Base-by-base conservation (phyloP, 148 eudicot species). In the Dianthus caryophyllus region DNA sequence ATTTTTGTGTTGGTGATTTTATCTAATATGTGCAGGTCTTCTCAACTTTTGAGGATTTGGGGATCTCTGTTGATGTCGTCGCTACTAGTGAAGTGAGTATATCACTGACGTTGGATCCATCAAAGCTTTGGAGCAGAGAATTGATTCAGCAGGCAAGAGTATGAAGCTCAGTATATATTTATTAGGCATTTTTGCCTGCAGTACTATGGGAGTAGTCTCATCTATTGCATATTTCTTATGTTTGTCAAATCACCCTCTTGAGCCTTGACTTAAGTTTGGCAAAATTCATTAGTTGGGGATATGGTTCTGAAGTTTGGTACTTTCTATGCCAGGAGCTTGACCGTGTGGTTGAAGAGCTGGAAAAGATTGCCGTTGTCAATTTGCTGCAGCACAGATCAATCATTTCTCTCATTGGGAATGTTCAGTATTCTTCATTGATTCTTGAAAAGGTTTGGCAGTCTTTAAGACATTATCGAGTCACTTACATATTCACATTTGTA, bases 11-110 rank as follows among this genome's bases (percentile, higher is more conserved):
- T 22, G 53, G 36, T 25, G 20, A 11, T 50, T 11, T 25, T 50
- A 41, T 20, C 63, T 52, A 65, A 46, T 71, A 41, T 8, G 0
- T 69, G 70, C 79, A 94, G 98, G 98, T 94, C n/a, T 94, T 94
- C 75, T 72, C 98, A 47, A 90, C 65, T 63, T 94, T 90, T 72
- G 90, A 94, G 77, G 96, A 90, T 68, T 73, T 94, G 71, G 97
- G 91, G 58, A 94, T 90, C 72, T 93, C 98, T 50, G 98, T 93
- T 68, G 98, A 93, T 86, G 98, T 90, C 54, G 96, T 94, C 47
- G 98, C 98, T 48, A 94, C 98, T 59, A 94, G 98, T 82, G 98
- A 94, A 83, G 98, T 94, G 63, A 94, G 98, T 75, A 88, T 90
- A 60, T 94, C 98, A 30, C 80, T 94, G 74, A 94, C 98, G 38